Evolutionary conservation across 495 filamentous ascomycete genomes (phyloP).

Genomic region (Aspergillus haitiensis): DNA sequence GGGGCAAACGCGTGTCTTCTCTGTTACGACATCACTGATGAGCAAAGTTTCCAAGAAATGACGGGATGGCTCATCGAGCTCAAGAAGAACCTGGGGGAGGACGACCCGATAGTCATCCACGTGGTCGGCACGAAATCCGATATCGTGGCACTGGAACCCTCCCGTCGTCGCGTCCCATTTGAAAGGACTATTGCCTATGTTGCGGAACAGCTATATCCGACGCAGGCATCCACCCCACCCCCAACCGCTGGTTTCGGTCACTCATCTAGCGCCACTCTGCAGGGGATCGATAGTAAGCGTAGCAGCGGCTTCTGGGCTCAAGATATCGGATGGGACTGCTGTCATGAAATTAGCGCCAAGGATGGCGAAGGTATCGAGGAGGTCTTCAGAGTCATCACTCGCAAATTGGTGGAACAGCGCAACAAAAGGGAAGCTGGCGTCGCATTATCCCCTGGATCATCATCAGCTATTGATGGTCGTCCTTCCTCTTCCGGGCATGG

Average conservation of each 20-base stretch:
- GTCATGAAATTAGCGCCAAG: slow-evolving; percentile 93
- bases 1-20: slow-evolving; percentile 92
- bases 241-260: slow-evolving; percentile 51
- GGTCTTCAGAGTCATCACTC: slow-evolving; percentile 90
- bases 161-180: slow-evolving; percentile 77
- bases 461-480: slow-evolving; percentile 21
- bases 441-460: slow-evolving; percentile 32
- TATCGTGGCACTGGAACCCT: slow-evolving; percentile 78
- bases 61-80: slow-evolving; percentile 85
- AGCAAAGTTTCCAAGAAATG: slow-evolving; percentile 87
- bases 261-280: slow-evolving; percentile 46
- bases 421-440: slow-evolving; percentile 61
- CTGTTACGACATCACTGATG: slow-evolving; percentile 91
- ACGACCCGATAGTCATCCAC: slow-evolving; percentile 80
- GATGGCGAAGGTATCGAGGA: slow-evolving; percentile 96
- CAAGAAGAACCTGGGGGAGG: slow-evolving; percentile 59
- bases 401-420: slow-evolving; percentile 92
- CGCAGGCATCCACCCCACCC: slow-evolving; percentile 62
- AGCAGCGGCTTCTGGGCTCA: slow-evolving; percentile 87
- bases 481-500: slow-evolving; percentile 14
- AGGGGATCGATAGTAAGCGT: slow-evolving; percentile 72
- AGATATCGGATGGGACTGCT: slow-evolving; percentile 92
- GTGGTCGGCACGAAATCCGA: slow-evolving; percentile 96
- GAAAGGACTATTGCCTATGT: slow-evolving; percentile 94
- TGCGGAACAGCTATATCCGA: slow-evolving; percentile 79